phyloP scores from a whole-genome alignment of 345 rosid species.

The Crucihimalaya himalaica region DNA sequence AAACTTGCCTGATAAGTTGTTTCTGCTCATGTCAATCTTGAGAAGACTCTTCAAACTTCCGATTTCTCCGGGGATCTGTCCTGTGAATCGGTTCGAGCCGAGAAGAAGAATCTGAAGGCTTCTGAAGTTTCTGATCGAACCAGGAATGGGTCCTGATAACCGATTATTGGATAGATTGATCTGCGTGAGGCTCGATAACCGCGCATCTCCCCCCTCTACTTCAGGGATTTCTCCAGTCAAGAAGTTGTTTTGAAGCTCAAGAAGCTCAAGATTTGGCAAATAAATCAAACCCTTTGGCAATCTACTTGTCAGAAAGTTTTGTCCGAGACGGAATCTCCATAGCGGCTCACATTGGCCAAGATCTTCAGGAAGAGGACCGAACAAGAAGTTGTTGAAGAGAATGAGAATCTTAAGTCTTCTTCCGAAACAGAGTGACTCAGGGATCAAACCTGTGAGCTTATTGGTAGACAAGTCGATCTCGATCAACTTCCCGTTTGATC shows the following conservation, averaged over 20 bases:
- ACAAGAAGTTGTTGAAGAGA: constrained; percentile 78
- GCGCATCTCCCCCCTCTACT: constrained; percentile 33
- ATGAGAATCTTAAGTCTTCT: constrained; percentile 62
- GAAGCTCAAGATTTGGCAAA: constrained; percentile 61
- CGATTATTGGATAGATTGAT: constrained; percentile 76
- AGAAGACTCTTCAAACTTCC: constrained; percentile 55
- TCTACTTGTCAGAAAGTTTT: constrained; percentile 74
- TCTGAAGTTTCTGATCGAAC: constrained; percentile 60
- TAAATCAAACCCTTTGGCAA: constrained; percentile 73
- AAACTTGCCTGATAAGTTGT: constrained; percentile 68
- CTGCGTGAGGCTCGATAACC: constrained; percentile 50
- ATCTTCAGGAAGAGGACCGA: constrained; percentile 76
- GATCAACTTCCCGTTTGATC: constrained; percentile 63
- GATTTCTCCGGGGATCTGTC: constrained; percentile 67
- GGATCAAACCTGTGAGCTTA: constrained; percentile 81
- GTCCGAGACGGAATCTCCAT: constrained; percentile 67
- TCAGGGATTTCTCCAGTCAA: constrained; percentile 53
- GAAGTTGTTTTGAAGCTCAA: constrained; percentile 82
- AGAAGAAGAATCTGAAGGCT: constrained; percentile 75
- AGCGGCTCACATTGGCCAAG: constrained; percentile 70
- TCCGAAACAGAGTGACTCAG: constrained; percentile 55
- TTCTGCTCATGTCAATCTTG: constrained; percentile 71
- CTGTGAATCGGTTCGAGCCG: constrained; percentile 61
- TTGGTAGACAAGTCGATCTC: constrained; percentile 81
- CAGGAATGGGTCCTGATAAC: constrained; percentile 68